Evolutionary conservation across 768 basidiomycete genomes (phyloP), one percentile per base, ranked within the genome.

Genomic region (Calocybe cyanea): DNA sequence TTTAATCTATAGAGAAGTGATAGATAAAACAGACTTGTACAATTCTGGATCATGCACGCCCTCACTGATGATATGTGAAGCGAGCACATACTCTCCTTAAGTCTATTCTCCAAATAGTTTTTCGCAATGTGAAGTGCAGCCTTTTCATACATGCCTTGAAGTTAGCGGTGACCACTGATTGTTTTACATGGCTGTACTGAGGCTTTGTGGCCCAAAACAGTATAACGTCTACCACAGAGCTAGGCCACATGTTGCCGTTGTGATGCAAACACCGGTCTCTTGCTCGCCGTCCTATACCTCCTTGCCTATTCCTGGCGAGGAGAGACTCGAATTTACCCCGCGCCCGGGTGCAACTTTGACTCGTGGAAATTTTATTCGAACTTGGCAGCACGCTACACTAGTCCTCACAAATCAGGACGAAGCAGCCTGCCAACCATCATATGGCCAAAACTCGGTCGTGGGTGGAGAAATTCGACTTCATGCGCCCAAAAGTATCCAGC

Each of bases 321-420:
- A 65, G 41, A 68, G 64, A 4, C 50, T 75, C 17, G 64, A 68
- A 19, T 68, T 59, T 25, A 69, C 65, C 0, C 71, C 69, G 1
- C 65, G 71, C 17, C 55, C 55, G 20, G 61, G 62, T 7, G 45
- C 48, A 11, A 31, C 24, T 9, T 39, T 57, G 13, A 45, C 43
- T 21, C 42, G 50, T 2, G 65, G 65, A 24, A 63, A 54, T 15
- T 60, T 66, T 41, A 57, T 59, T 3, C 63, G 61, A 39, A 41
- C 53, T 8, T 71, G 68, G 67, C 57, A 60, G 7, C 59, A 63
- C 33, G 61, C 61, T 7, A 70, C 64, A 0, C 50, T 75, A 19
- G 65, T 69, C 14, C 58, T 72, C 35, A 61, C 63, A 35, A 64
- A 67, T 38, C 70, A 71, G 46, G 64, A 69, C 36, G 57, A 59